Evolutionary conservation across 2,329 filamentous ascomycete genomes (phyloP), one percentile per base, ranked within the genome.

Genomic region (Trichoderma koningiopsis): DNA sequence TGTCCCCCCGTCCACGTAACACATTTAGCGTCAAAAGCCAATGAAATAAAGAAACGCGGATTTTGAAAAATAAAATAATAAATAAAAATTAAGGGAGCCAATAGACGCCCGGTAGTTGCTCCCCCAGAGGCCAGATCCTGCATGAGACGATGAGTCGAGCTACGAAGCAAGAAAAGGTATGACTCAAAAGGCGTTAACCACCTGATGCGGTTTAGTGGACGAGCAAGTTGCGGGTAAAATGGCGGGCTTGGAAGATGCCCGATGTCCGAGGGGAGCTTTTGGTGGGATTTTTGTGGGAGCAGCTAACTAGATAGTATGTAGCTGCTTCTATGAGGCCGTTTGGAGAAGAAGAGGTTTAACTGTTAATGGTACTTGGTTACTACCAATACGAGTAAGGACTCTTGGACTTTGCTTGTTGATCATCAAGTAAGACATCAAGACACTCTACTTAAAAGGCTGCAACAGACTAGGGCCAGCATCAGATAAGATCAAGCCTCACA

Each of bases 261-360:
- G 76, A 77, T 71, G 76, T 78, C 76, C 76, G 76, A 77, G 61
- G 19, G 62, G 61, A 16, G 31, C 19, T 56, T 65, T 69, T 43
- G 40, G 19, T 35, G 33, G 40, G 29, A 31, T 49, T 52, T 19
- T 8, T 60, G 40, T 43, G 53, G 22, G 22, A 49, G n/a, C 27
- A 29, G 24, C 52, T 55, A 22, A 7, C n/a, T 24, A 52, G 5
- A 11, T n/a, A n/a, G 0, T 27, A 27, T 24, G 11, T 8, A 29
- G 27, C 19, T 27, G 14, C 24, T 55, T 14, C 13, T 22, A 29
- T 19, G 4, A 19, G 7, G 27, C 24, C 1, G n/a, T 11, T 11
- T 11, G 22, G 13, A 49, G 11, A 10, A 16, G 8, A 47, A 47
- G 43, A 47, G 19, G 10, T 5, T 43, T 7, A 43, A 7, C 40